Evolutionary conservation across 352 stramenopile species (phyloP), one percentile per base, ranked within the genome.

Genomic region (Globisporangium megalacanthum): DNA sequence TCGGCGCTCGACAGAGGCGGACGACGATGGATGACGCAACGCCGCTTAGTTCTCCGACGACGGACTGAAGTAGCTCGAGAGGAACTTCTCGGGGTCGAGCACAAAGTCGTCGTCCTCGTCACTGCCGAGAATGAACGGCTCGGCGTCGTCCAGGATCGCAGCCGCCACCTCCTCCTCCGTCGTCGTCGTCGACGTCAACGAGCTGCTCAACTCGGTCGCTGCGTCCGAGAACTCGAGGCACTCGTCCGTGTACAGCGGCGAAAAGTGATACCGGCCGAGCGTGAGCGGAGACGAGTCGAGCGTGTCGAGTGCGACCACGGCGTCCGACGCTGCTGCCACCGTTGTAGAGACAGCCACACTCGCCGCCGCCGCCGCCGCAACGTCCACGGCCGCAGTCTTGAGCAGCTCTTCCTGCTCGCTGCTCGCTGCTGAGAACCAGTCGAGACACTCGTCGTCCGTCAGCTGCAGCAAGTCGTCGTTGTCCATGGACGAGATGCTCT

Each of bases 1-100:
- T 29, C 25, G 25, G 25, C 4, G 25, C 25, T 29, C 25, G 25
- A 29, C 25, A 20, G 31, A 53, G 25, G 4, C 25, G 14, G 31
- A 53, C 14, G 55, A 14, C 36, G 48, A 25, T 20, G 22, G 25
- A 29, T 41, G 29, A 17, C 9, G 14, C 41, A 29, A 31, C 54
- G 5, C n/a, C 5, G n/a, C 36, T 48, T 56, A 64, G 36, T 60
- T 55, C 20, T 36, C 35, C 25, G 41, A 50, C 37, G 62, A 42
- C 11, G 79, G 76, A 41, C 67, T 72, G 52, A 94, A 88, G 72
- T 94, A 94, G 74, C 76, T 89, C 58, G 83, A 89, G 20, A 94
- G 72, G 53, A 94, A 94, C 60, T 91, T 92, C 61, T 94, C 79
- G 2, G 83, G 83, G 66, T 94, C 83, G 15, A 94, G 71, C 56